Percentiles rank a stretch among this genome's conserved stretches.
Conservation (phyloP, 768 basidiomycete species). For the Lyophyllum decastes region DNA sequence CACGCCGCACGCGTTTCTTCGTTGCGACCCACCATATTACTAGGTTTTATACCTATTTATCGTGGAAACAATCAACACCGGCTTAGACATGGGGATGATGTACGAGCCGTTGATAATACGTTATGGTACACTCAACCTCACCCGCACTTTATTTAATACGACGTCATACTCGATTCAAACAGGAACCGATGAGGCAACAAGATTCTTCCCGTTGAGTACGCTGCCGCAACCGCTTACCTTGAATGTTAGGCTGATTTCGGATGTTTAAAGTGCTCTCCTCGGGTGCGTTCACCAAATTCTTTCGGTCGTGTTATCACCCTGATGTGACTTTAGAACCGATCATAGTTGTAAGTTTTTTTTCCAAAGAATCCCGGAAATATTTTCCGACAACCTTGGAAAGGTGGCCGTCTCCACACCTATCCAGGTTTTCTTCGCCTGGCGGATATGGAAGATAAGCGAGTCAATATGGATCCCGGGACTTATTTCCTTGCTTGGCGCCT, state of each 20-base stretch:
- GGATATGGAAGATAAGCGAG: conserved; percentile 18
- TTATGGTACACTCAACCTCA: conserved; percentile 15
- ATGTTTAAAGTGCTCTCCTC: background rate
- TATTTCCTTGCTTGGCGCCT: conserved; percentile 11
- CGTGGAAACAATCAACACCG: conserved; percentile 24
- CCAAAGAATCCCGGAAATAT: background rate
- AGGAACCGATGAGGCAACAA: conserved; percentile 6
- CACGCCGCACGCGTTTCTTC: background rate
- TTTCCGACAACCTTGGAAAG: conserved; percentile 3
- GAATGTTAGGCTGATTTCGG: background rate
- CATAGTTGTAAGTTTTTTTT: conserved; percentile 2
- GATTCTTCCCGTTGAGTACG: conserved; percentile 11
- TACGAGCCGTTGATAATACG: conserved; percentile 23
- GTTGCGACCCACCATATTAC: background rate
- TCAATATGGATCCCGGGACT: conserved; percentile 16
- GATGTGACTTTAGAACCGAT: conserved; percentile 15
- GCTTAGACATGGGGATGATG: conserved; percentile 20
- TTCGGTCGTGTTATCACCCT: background rate
- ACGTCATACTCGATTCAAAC: too few species aligned
- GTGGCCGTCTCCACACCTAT: conserved; percentile 22
- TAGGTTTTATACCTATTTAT: conserved; percentile 26
- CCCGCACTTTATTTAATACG: background rate
- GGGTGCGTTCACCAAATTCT: background rate
- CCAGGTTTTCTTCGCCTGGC: conserved; percentile 23
- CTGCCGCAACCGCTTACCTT: background rate